Evolutionary conservation across 139 green algal genomes (phyloP).

Genomic region (Nannochloris sp.): DNA sequence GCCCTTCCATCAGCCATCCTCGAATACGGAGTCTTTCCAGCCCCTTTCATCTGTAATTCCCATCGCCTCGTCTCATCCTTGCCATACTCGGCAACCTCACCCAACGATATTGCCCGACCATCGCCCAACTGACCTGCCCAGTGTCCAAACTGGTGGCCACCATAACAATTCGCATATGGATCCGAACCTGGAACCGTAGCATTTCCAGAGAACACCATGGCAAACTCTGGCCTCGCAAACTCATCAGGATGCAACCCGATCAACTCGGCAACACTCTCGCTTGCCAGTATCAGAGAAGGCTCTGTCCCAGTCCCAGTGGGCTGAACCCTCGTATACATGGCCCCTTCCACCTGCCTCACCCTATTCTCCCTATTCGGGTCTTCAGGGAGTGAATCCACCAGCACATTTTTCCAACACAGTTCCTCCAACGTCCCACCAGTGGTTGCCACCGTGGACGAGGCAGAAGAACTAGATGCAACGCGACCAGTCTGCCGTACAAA

Average conservation of each 20-base stretch:
- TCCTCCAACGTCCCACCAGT: slow-evolving; percentile 29
- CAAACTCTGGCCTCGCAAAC: slow-evolving; percentile 54
- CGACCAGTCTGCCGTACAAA: neutral
- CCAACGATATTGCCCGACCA: slow-evolving; percentile 74
- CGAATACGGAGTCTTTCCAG: slow-evolving; percentile 87
- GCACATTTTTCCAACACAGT: slow-evolving; percentile 58
- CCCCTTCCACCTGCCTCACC: slow-evolving; percentile 13
- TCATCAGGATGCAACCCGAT: slow-evolving; percentile 57
- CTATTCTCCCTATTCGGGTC: slow-evolving; percentile 29
- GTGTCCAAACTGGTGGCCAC: slow-evolving; percentile 70
- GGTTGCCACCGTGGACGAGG: neutral
- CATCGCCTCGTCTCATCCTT: slow-evolving; percentile 37
- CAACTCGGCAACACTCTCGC: slow-evolving; percentile 27
- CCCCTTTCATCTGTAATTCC: slow-evolving; percentile 95
- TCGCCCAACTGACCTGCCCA: slow-evolving; percentile 75
- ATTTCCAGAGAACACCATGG: slow-evolving; percentile 44
- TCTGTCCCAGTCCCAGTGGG: slow-evolving; percentile 51
- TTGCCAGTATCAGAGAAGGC: slow-evolving; percentile 30
- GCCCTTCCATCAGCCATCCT: slow-evolving; percentile 78
- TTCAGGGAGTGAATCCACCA: slow-evolving; percentile 57
- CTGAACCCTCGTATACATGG: slow-evolving; percentile 47
- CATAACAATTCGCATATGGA: slow-evolving; percentile 70
- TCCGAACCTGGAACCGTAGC: neutral
- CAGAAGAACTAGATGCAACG: neutral
- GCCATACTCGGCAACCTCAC: slow-evolving; percentile 41